phyloP scores from a whole-genome alignment of 2,329 filamentous ascomycete species.

The Venturia asperata region DNA sequence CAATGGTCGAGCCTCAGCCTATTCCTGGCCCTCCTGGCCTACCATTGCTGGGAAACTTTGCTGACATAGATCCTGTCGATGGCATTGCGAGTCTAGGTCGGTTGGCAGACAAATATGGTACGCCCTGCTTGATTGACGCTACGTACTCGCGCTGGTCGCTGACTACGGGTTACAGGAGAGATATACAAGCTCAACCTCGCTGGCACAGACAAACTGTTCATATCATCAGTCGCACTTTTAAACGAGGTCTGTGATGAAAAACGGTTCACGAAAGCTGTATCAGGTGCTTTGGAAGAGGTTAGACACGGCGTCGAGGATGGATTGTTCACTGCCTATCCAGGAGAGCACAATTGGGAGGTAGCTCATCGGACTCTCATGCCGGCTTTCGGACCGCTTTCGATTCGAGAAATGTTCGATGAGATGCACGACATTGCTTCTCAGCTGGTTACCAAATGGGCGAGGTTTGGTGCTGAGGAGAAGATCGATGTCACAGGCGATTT shows the following conservation, averaged over 20 bases:
- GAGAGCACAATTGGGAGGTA: constrained; percentile 14
- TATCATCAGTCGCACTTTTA: constrained; percentile 15
- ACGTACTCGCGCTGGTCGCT: neutral
- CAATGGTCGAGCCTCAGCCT: constrained; percentile 1
- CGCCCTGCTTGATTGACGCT: neutral
- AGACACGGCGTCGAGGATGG: constrained; percentile 1
- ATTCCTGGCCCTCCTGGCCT: constrained; percentile 14
- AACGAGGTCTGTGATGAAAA: constrained; percentile 19
- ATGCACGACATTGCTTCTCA: constrained; percentile 58
- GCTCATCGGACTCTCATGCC: constrained; percentile 61
- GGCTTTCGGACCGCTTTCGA: constrained; percentile 62
- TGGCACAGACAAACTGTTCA: constrained; percentile 2
- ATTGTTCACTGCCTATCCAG: constrained; percentile 11
- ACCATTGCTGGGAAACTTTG: constrained; percentile 16
- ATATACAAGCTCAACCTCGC: constrained; percentile 17
- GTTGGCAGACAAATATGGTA: constrained; percentile 15
- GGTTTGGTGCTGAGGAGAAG: constrained; percentile 37
- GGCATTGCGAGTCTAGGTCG: constrained; percentile 10
- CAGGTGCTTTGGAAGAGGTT: neutral
- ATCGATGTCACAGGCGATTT: constrained; percentile 35
- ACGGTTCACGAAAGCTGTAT: constrained; percentile 12
- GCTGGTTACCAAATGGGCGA: constrained; percentile 60
- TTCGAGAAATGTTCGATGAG: constrained; percentile 58
- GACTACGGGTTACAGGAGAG: neutral
- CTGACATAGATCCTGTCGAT: constrained; percentile 13